phyloP scores from a whole-genome alignment of 495 filamentous ascomycete species.

The Penicillium egyptiacum region DNA sequence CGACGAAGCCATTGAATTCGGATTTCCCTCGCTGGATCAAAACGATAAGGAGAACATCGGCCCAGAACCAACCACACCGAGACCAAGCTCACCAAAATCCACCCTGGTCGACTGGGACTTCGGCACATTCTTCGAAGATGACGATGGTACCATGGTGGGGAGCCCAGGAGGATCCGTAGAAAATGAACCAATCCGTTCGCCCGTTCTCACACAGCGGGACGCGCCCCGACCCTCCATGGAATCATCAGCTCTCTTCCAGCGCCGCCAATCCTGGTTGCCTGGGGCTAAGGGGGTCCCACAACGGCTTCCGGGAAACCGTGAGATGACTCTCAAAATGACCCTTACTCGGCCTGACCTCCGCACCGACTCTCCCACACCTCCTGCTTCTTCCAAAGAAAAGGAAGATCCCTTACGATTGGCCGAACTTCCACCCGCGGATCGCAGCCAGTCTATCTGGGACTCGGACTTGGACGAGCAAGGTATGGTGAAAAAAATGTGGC shows the following conservation, averaged over 20 bases:
- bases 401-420: constrained; percentile 57
- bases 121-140: constrained; percentile 50
- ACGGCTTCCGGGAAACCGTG: constrained; percentile 48
- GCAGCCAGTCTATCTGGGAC: constrained; percentile 48
- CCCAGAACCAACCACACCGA: constrained; percentile 19
- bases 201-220: constrained; percentile 10
- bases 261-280: constrained; percentile 24
- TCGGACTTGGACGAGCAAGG: constrained; percentile 40
- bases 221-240: constrained; percentile 21
- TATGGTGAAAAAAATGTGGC: constrained; percentile 59
- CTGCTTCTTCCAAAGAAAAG: constrained; percentile 54
- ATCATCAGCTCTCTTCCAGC: constrained; percentile 16
- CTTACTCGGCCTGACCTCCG: constrained; percentile 85
- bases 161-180: constrained; percentile 22
- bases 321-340: constrained; percentile 96
- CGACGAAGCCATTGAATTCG: constrained; percentile 91
- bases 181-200: constrained; percentile 13
- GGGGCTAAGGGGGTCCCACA: constrained; percentile 21
- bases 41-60: constrained; percentile 37
- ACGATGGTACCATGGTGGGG: constrained; percentile 37
- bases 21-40: constrained; percentile 67
- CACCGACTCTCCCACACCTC: constrained; percentile 60
- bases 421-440: constrained; percentile 48
- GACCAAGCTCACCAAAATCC: constrained; percentile 7
- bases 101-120: constrained; percentile 16